Conservation (phyloP, 306 rosid genomes). For the Dryas drummondii region DNA sequence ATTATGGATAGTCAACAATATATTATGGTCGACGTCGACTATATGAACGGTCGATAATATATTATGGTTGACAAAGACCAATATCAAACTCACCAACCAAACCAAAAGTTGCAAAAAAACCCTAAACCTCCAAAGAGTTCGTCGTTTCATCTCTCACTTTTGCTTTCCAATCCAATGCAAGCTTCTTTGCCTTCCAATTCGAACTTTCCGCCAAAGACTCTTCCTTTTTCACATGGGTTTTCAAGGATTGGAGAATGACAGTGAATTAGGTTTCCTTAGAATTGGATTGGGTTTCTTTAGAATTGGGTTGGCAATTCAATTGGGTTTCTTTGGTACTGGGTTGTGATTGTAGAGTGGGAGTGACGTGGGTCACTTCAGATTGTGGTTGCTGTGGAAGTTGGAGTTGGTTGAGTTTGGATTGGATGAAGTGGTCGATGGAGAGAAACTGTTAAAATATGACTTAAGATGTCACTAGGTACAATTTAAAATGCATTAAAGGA, state of each 20-base stretch:
- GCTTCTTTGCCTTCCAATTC: slow-evolving; percentile 21
- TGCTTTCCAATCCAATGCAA: slow-evolving; percentile 36
- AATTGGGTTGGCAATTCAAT: background rate
- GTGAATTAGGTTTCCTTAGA: background rate
- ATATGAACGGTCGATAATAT: too few species aligned
- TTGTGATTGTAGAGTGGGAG: background rate
- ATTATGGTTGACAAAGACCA: too few species aligned
- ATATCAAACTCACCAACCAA: slow-evolving; percentile 30
- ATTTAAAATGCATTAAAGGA: too few species aligned
- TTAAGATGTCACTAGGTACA: too few species aligned
- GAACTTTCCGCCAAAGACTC: background rate
- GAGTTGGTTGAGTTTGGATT: slow-evolving; percentile 19
- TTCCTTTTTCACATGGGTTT: background rate
- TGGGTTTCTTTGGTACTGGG: background rate
- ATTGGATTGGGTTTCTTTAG: background rate
- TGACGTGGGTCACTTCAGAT: slow-evolving; percentile 8
- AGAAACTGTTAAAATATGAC: slow-evolving; percentile 15
- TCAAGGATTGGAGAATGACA: background rate
- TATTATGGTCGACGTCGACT: too few species aligned
- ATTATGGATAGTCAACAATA: too few species aligned
- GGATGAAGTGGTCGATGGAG: slow-evolving; percentile 31
- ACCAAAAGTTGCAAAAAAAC: slow-evolving; percentile 30
- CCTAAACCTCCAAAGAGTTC: slow-evolving; percentile 30
- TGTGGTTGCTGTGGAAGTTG: background rate
- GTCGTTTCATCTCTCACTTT: slow-evolving; percentile 16